phyloP scores from a whole-genome alignment of 768 basidiomycete genomes.

The Thelephora aurantiotincta region DNA sequence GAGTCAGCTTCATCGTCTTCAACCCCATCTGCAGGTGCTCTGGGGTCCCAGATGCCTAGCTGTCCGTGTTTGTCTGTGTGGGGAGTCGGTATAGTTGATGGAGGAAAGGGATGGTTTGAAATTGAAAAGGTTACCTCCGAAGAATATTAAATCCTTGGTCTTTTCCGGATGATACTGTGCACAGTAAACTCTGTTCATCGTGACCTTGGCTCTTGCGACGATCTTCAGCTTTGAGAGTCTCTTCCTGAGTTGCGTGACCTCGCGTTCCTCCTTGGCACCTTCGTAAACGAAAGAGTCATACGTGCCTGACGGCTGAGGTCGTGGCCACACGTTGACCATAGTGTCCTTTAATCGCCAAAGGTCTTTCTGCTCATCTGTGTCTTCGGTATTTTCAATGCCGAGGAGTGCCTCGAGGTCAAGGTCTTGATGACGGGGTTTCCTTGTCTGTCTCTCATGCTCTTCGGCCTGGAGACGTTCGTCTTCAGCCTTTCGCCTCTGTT shows the following conservation, averaged over 20 bases:
- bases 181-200: constrained; percentile 58
- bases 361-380: constrained; percentile 23
- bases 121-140: constrained; percentile 41
- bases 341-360: background rate
- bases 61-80: constrained; percentile 65
- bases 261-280: constrained; percentile 28
- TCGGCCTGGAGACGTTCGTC: constrained; percentile 48
- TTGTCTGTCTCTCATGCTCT: constrained; percentile 47
- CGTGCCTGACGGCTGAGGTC: constrained; percentile 15
- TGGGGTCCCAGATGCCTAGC: constrained; percentile 79
- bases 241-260: constrained; percentile 38
- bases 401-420: constrained; percentile 44
- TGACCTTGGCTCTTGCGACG: constrained; percentile 72
- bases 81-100: background rate
- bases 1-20: constrained; percentile 31
- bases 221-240: constrained; percentile 43
- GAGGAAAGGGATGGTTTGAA: background rate
- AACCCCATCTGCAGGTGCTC: constrained; percentile 49
- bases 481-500: constrained; percentile 36
- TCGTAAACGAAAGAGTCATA: constrained; percentile 40
- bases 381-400: constrained; percentile 24
- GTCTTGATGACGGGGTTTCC: constrained; percentile 53
- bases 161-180: constrained; percentile 72
- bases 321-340: background rate
- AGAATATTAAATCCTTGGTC: constrained; percentile 74